A percentile compares a stretch with the other conserved stretches of the same genome.
These are phyloP conservation scores for Colletotrichum sp. DNA, from an alignment of 2,329 filamentous ascomycete species.

Conservation along the genomic window DNA sequence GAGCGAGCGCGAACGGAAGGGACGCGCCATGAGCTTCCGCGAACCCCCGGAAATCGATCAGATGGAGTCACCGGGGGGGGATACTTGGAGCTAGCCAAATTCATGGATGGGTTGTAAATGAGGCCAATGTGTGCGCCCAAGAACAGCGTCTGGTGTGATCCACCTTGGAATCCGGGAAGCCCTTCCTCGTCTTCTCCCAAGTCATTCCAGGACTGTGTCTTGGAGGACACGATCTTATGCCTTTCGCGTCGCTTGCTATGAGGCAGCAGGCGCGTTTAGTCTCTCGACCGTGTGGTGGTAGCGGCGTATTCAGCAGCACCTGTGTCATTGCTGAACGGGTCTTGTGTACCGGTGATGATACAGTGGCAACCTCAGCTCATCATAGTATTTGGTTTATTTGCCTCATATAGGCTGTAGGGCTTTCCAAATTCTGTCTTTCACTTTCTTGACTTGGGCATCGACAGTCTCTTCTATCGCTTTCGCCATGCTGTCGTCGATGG, in stretches of 20 bases:
- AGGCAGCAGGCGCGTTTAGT: not conserved
- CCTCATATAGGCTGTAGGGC: not conserved
- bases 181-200: not conserved
- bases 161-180: not conserved
- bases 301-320: not conserved
- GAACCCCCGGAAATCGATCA: not conserved
- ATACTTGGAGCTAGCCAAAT: not conserved
- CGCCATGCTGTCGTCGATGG: not conserved
- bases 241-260: not conserved
- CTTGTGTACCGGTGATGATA: not conserved
- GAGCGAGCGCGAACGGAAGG: not conserved
- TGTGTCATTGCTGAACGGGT: not conserved
- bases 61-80: not conserved
- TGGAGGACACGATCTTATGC: not conserved
- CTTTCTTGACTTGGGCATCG: not conserved
- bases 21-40: not conserved
- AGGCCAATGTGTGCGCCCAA: not conserved
- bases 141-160: not conserved
- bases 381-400: not conserved
- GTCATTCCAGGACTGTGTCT: not conserved
- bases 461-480: not conserved
- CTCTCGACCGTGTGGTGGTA: not conserved
- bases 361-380: not conserved
- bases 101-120: not conserved
- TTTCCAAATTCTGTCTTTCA: not conserved